A percentile compares a stretch with the other conserved stretches of the same genome.
Evolutionary conservation across 345 rosid species (phyloP).

Genomic region (Murraya koenigii): DNA sequence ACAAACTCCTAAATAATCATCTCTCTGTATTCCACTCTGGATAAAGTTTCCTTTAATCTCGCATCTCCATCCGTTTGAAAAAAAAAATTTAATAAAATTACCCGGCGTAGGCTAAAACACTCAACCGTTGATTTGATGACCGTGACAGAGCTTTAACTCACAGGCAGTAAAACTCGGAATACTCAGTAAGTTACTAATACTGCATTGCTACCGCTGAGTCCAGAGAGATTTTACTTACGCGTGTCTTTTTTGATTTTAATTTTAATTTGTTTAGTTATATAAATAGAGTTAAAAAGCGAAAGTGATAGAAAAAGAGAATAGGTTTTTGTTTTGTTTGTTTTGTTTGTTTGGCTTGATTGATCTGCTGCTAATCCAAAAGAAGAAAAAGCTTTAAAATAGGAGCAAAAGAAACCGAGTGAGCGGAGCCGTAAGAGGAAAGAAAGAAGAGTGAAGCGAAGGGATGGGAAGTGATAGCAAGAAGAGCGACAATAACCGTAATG

Average conservation of each 20-base stretch:
- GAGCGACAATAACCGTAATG: background rate
- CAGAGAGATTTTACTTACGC: background rate
- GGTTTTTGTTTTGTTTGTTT: slow-evolving; percentile 1
- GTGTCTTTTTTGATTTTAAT: background rate
- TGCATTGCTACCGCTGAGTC: background rate
- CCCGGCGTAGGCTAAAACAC: no score
- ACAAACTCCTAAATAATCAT: background rate
- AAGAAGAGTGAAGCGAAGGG: background rate
- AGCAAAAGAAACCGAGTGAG: background rate
- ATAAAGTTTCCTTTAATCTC: background rate
- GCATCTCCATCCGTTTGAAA: background rate
- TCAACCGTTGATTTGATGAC: background rate
- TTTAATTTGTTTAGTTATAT: no score
- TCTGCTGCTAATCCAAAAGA: slow-evolving; percentile 4
- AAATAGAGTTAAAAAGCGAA: background rate
- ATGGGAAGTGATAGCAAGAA: slow-evolving; percentile 29
- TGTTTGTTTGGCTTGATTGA: background rate
- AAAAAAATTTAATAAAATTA: no score
- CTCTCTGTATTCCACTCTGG: no score
- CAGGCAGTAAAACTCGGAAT: background rate
- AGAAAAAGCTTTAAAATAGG: background rate
- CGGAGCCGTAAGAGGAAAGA: background rate
- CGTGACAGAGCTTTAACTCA: background rate
- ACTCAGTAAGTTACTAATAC: background rate
- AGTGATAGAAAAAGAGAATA: background rate